Percentiles rank a stretch among this genome's conserved stretches.
These are phyloP conservation scores for Dendrobium nobile DNA, from an alignment of 106 monocot genomes.

Conservation along the genomic window DNA sequence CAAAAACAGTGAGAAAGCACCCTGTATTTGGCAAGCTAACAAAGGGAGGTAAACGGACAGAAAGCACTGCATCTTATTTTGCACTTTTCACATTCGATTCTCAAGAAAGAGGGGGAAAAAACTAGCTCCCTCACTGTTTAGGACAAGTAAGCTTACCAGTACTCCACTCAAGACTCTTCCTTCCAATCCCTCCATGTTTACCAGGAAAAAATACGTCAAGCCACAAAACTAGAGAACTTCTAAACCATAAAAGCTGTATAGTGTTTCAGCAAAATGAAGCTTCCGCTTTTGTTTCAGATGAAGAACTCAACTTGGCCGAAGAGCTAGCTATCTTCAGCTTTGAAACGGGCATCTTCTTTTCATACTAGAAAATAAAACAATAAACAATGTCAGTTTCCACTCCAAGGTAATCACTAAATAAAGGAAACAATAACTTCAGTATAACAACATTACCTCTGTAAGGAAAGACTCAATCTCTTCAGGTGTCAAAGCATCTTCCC, in stretches of 20 bases:
- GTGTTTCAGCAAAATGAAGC: not conserved
- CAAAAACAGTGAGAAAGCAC: not conserved
- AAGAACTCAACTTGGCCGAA: not conserved
- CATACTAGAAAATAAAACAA: not conserved
- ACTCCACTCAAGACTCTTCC: not conserved
- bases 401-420: not conserved
- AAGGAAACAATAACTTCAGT: not conserved
- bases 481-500: slow-evolving; percentile 14
- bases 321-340: not conserved
- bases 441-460: slow-evolving; percentile 9
- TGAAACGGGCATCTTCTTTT: slow-evolving; percentile 1
- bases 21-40: not conserved
- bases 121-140: not conserved
- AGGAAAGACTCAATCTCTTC: slow-evolving; percentile 30
- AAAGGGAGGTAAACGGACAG: not conserved
- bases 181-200: not conserved
- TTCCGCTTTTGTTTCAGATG: not conserved
- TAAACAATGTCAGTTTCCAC: not conserved
- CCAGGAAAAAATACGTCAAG: not conserved
- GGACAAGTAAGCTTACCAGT: not conserved
- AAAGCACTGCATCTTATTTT: slow-evolving; percentile 4
- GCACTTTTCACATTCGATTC: not conserved
- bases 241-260: not conserved
- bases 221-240: no score
- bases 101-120: not conserved